A percentile compares a stretch with the other conserved stretches of the same genome.
Conservation (phyloP, 495 filamentous ascomycete species). For the Penicillium alfredii region DNA sequence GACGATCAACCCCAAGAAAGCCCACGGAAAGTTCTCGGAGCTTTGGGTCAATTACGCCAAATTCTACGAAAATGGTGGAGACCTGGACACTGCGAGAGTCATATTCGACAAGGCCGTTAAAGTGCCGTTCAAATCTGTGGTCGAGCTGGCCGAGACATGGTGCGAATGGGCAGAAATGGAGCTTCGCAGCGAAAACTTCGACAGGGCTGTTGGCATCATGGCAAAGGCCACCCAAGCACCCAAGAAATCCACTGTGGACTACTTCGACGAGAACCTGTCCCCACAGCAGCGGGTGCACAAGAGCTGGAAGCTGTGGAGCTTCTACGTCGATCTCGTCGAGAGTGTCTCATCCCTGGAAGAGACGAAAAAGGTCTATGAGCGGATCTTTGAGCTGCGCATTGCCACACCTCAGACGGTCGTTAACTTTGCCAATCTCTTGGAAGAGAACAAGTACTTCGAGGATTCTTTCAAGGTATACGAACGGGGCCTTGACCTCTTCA, state of each 20-base stretch:
- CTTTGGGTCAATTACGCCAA: constrained; percentile 98
- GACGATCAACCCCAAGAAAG: constrained; percentile 90
- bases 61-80: constrained; percentile 88
- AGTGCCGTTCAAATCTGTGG: constrained; percentile 91
- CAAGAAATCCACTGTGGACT: constrained; percentile 92
- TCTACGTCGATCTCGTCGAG: constrained; percentile 98
- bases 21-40: constrained; percentile 87
- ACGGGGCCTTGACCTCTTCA: constrained; percentile 92
- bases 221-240: constrained; percentile 93
- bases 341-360: constrained; percentile 88
- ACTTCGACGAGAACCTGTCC: constrained; percentile 91
- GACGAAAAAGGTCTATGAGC: constrained; percentile 88
- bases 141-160: constrained; percentile 96
- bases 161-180: constrained; percentile 99
- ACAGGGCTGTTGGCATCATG: constrained; percentile 91
- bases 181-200: constrained; percentile 90
- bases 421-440: constrained; percentile 94
- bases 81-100: constrained; percentile 75
- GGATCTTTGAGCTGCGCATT: constrained; percentile 97
- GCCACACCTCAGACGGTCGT: constrained; percentile 97
- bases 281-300: constrained; percentile 97
- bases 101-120: constrained; percentile 98
- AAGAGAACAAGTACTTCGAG: constrained; percentile 94
- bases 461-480: constrained; percentile 98
- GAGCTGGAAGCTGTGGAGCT: constrained; percentile 99